Conservation (phyloP, 495 filamentous ascomycete genomes). For the Chaetomidium leptoderma region DNA sequence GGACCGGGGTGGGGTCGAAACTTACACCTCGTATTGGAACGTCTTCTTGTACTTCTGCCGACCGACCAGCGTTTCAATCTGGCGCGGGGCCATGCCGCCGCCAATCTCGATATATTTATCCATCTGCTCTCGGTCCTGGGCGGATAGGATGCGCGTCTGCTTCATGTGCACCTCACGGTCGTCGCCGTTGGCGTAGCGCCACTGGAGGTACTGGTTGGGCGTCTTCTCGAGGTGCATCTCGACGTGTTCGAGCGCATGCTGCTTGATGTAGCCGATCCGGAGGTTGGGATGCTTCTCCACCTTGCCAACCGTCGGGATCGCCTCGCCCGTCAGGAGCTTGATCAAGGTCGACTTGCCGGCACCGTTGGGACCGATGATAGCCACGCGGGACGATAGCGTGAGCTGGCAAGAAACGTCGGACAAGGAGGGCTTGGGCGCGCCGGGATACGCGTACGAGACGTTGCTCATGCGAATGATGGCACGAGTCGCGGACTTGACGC, state of each 20-base stretch:
- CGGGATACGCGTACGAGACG: constrained; percentile 86
- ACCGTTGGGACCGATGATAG: constrained; percentile 95
- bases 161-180: constrained; percentile 97
- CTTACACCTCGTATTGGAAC: constrained; percentile 95
- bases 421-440: constrained; percentile 79
- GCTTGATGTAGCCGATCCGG: constrained; percentile 99
- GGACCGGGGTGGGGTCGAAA: constrained; percentile 20
- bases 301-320: constrained; percentile 76
- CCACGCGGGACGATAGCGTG: constrained; percentile 83
- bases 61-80: constrained; percentile 86
- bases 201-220: constrained; percentile 96
- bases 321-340: constrained; percentile 95
- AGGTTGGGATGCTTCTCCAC: constrained; percentile 99
- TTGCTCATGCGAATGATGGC: constrained; percentile 94
- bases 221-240: constrained; percentile 99
- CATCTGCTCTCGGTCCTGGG: constrained; percentile 82
- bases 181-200: constrained; percentile 95
- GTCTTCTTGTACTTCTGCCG: constrained; percentile 98
- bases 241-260: constrained; percentile 97
- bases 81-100: constrained; percentile 71
- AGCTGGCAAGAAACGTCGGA: constrained; percentile 79
- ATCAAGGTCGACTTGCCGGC: constrained; percentile 98
- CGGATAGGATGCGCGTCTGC: constrained; percentile 87
- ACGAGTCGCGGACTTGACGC: constrained; percentile 90
- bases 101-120: constrained; percentile 78